Evolutionary conservation across 768 basidiomycete genomes (phyloP), one percentile per base, ranked within the genome.

Genomic region (Lactarius indigo): DNA sequence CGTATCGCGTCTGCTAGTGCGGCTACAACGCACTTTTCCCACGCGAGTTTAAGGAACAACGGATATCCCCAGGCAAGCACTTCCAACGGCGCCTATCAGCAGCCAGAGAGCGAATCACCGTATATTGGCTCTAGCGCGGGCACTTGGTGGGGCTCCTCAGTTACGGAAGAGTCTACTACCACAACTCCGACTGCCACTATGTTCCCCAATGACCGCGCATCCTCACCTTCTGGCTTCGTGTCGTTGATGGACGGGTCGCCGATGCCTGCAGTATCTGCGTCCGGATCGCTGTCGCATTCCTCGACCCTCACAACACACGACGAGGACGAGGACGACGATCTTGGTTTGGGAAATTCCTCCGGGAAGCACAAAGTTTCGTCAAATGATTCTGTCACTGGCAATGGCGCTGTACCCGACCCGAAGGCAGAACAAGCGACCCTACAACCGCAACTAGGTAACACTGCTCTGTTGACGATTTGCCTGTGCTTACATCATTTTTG

Each of bases 271-370:
- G 75, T 58, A 13, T 72, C 72, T 39, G 61, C 68, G 1, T 69
- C 73, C 31, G 64, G 57, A 28, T 41, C 69, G 31, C 44, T 71
- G 41, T 47, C 61, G 31, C 65, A 67, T 33, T 63, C 70, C 31
- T 69, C 55, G 57, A 62, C 63, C 10, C 64, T 69, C 64, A 66
- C 67, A 31, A 56, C 70, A 30, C 63, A 71, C 60, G 75, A 80
- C 9, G 86, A 86, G 9, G 90, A 90, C 1, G 89, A 90, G 15
- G 88, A 88, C 0, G 94, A 96, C 54, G 94, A 97, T 73, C 83
- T 99, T 59, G 97, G 97, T 1, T 83, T 98, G 68, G 94, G 95
- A 2, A 99, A 98, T 73, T 80, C 77, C 17, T 82, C 83, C 57
- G 75, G 69, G 23, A 83, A 77, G 73, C 72, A 73, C 57, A 80